Percentiles rank a stretch among this genome's conserved stretches.
phyloP scores from a whole-genome alignment of 2,329 filamentous ascomycete genomes.

The Capronia epimyces region DNA sequence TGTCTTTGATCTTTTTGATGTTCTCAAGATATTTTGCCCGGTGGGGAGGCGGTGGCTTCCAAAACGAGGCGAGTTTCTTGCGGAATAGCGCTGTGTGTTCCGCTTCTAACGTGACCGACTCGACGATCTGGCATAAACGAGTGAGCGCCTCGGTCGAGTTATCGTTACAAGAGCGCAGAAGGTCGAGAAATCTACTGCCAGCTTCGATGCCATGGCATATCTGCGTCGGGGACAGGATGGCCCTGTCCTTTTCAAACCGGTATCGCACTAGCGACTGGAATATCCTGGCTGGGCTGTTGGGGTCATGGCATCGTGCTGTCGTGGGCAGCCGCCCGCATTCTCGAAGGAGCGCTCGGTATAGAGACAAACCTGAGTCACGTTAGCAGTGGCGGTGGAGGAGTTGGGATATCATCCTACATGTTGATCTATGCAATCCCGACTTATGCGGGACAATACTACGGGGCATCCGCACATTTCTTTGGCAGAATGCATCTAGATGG shows the following conservation, averaged over 20 bases:
- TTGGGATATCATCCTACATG: slow-evolving; percentile 34
- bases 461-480: slow-evolving; percentile 35
- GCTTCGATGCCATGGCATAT: slow-evolving; percentile 38
- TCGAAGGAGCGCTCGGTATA: slow-evolving; percentile 43
- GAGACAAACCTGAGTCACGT: slow-evolving; percentile 36
- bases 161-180: slow-evolving; percentile 14
- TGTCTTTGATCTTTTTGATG: slow-evolving; percentile 7
- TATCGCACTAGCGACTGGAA: slow-evolving; percentile 33
- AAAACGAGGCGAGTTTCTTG: slow-evolving; percentile 7
- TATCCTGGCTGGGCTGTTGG: slow-evolving; percentile 10
- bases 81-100: slow-evolving; percentile 4
- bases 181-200: slow-evolving; percentile 36
- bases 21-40: slow-evolving; percentile 11
- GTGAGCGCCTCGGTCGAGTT: slow-evolving; percentile 11
- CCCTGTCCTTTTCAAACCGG: slow-evolving; percentile 38
- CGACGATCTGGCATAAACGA: slow-evolving; percentile 12
- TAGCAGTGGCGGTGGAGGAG: background rate
- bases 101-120: slow-evolving; percentile 9
- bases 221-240: slow-evolving; percentile 38
- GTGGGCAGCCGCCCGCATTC: slow-evolving; percentile 36
- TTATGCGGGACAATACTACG: slow-evolving; percentile 33
- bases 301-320: slow-evolving; percentile 14
- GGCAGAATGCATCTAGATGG: background rate
- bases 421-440: slow-evolving; percentile 41
- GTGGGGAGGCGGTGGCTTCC: slow-evolving; percentile 10